Evolutionary conservation across 305 asterid genomes (phyloP).

Genomic region (Salvia sclarea): DNA sequence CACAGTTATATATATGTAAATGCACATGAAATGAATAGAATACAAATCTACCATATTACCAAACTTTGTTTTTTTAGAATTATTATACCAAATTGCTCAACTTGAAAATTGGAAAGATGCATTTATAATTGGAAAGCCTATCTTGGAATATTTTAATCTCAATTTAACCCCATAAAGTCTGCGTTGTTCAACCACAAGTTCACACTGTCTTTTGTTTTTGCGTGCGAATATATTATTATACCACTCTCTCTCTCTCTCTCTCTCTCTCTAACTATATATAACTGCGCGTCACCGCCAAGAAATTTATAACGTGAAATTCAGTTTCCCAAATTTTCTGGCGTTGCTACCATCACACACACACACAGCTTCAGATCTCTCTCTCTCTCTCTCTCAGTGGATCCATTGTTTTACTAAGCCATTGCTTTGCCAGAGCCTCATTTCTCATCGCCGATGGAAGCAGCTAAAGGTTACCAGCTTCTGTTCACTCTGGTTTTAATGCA

Average conservation of each 20-base stretch:
- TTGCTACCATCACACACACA: not conserved
- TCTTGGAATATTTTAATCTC: not conserved
- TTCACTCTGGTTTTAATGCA: not conserved
- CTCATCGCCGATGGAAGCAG: constrained; percentile 45
- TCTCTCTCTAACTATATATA: not conserved
- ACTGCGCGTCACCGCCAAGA: not conserved
- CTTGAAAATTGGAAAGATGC: too few relatives aligned
- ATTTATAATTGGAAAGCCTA: not conserved
- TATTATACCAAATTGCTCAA: too few relatives aligned
- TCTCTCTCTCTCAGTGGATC: constrained; percentile 30
- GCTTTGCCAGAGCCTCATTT: not conserved
- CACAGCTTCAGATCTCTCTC: constrained; percentile 15
- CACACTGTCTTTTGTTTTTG: not conserved
- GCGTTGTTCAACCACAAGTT: constrained; percentile 4
- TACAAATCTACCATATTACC: not conserved
- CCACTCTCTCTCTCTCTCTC: not conserved
- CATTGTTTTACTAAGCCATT: constrained; percentile 7
- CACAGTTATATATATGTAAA: too few relatives aligned
- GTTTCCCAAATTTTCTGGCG: not conserved
- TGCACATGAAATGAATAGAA: too few relatives aligned
- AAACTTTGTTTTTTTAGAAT: too few relatives aligned
- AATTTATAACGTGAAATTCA: constrained; percentile 12
- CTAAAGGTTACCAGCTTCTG: constrained; percentile 40
- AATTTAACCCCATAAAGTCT: not conserved
- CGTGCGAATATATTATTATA: not conserved